These are phyloP conservation scores for Saccharomycopsis hybrid DNA, from an alignment of 1,139 yeast species.

Conservation along the genomic window DNA sequence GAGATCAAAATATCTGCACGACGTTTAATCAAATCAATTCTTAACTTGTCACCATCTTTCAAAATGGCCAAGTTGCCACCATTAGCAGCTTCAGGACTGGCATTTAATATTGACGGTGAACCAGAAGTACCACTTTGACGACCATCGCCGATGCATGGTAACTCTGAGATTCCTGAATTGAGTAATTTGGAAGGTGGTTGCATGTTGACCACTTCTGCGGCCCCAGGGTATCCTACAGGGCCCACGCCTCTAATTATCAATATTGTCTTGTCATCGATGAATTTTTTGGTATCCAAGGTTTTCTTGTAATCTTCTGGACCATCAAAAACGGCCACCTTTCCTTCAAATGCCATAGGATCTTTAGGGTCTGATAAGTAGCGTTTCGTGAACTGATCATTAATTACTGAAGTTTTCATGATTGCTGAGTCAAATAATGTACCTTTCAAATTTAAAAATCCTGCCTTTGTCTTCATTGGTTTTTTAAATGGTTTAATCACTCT, in stretches of 20 bases:
- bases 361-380: conserved; percentile 16
- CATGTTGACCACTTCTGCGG: conserved; percentile 95
- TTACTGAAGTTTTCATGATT: conserved; percentile 27
- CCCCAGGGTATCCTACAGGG: conserved; percentile 99
- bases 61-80: conserved; percentile 98
- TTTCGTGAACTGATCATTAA: conserved; percentile 20
- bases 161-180: conserved; percentile 93
- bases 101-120: conserved; percentile 95
- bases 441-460: conserved; percentile 87
- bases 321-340: conserved; percentile 94
- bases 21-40: conserved; percentile 90
- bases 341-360: conserved; percentile 68
- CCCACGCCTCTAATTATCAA: conserved; percentile 96
- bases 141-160: conserved; percentile 93
- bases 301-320: conserved; percentile 97
- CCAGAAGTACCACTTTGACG: conserved; percentile 98
- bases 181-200: conserved; percentile 98
- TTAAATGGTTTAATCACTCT: conserved; percentile 70
- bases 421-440: conserved; percentile 49
- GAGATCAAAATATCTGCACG: conserved; percentile 73
- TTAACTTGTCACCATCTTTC: conserved; percentile 81
- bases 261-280: conserved; percentile 88
- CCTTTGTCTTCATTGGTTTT: conserved; percentile 80
- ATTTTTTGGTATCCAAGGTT: conserved; percentile 85
- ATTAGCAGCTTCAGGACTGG: conserved; percentile 95